phyloP scores from a whole-genome alignment of 2,329 filamentous ascomycete genomes.

The Fonsecaea erecta region DNA sequence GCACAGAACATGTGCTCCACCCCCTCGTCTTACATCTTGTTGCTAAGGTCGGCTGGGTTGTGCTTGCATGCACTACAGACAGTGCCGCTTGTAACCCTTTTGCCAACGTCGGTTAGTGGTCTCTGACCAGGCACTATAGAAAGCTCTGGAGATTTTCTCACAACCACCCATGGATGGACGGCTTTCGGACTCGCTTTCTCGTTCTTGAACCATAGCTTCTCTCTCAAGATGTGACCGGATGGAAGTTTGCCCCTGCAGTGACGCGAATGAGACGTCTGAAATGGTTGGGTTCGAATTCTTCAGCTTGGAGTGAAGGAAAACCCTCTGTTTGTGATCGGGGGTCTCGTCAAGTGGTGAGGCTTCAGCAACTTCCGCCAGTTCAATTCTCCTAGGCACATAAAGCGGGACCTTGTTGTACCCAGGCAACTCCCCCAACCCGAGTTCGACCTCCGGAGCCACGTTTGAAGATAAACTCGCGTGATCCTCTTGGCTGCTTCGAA shows the following conservation, averaged over 20 bases:
- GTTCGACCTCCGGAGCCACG: slow-evolving; percentile 14
- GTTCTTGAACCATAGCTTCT: slow-evolving; percentile 16
- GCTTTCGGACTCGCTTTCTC: slow-evolving; percentile 1
- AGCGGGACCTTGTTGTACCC: slow-evolving; percentile 28
- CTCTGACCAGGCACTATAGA: slow-evolving; percentile 10
- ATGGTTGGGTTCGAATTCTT: slow-evolving; percentile 13
- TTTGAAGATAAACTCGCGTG: neutral
- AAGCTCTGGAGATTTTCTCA: slow-evolving; percentile 11
- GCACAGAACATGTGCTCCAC: neutral
- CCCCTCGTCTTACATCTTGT: neutral
- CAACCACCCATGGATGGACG: slow-evolving; percentile 11
- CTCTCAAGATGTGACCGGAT: slow-evolving; percentile 25
- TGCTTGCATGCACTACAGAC: neutral
- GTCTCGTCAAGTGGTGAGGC: neutral
- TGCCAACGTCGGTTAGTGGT: slow-evolving; percentile 2
- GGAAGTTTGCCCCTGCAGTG: slow-evolving; percentile 21
- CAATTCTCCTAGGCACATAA: slow-evolving; percentile 24
- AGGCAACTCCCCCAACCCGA: slow-evolving; percentile 23
- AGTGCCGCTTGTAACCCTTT: slow-evolving; percentile 3
- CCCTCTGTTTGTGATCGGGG: neutral
- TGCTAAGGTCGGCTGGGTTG: neutral
- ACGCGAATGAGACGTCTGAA: slow-evolving; percentile 27
- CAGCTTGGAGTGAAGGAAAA: slow-evolving; percentile 4
- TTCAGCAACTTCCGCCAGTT: neutral
- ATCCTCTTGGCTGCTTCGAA: slow-evolving; percentile 1